Evolutionary conservation across 2,329 filamentous ascomycete species (phyloP), one percentile per base, ranked within the genome.

Genomic region (Colletotrichum caudatum): DNA sequence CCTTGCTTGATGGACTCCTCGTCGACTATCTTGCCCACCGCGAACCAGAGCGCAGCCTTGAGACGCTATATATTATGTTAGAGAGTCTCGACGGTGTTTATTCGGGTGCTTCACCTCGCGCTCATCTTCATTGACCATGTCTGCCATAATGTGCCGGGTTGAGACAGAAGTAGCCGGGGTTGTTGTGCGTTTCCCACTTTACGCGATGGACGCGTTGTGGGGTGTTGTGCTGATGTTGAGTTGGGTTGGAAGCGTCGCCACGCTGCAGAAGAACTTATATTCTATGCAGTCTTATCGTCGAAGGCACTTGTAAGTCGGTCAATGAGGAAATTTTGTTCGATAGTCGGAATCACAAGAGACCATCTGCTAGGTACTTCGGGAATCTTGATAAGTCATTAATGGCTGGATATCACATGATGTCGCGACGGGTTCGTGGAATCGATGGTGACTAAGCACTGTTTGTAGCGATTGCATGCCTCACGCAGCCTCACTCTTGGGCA

Each of bases 1-100:
- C 93, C 90, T 37, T 91, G 85, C 68, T 88, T 86, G 39, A 94
- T 83, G 23, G 91, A 92, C 79, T 97, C 92, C 75, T 95, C 91
- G 80, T 98, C 95, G 74, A 97, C 93, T 72, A 97, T 95, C 79
- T 94, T 93, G 75, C 94, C 93, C 71, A 97, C 89, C 33, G 91
- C 89, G 78, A 92, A 92, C 94, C 94, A 97, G 33, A 97, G 88
- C 18, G 93, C 92, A 46, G 93, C 90, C 85, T 97, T 97, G 77
- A 96, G 88, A 74, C 92, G 91, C 92, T 97, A 75, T 51, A 5
- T 2, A 16, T 18, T 9, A 0, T 72, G 58, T 72, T 16, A 68
- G 63, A 2, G 5, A 44, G 50, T 8, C 5, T 33, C 14, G 11
- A 20, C 26, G 6, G 23, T 46, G 1, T 51, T 8, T 5, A 18